A percentile compares a stretch with the other conserved stretches of the same genome.
These are phyloP conservation scores for Cyberlindnera saturnus DNA, from an alignment of 805 yeast species.

Conservation along the genomic window DNA sequence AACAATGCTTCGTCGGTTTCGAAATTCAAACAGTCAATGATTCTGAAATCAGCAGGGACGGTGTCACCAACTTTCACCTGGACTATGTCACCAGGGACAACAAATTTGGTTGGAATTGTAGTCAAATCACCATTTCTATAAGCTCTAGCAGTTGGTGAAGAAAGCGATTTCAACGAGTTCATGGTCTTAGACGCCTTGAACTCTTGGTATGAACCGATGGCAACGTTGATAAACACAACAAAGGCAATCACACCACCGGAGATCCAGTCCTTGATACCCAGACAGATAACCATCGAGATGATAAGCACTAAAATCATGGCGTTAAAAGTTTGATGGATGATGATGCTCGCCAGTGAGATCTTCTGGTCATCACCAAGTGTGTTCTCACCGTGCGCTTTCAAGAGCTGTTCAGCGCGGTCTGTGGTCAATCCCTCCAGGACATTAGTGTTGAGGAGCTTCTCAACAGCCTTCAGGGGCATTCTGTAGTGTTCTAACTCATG, in stretches of 20 bases:
- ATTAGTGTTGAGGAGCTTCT: slow-evolving; percentile 34
- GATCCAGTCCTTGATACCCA: slow-evolving; percentile 73
- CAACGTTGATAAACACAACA: slow-evolving; percentile 57
- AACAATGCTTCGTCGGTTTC: slow-evolving; percentile 67
- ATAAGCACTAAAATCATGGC: slow-evolving; percentile 74
- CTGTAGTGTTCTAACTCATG: slow-evolving; percentile 21
- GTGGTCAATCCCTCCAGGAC: slow-evolving; percentile 41
- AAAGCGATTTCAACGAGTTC: slow-evolving; percentile 61
- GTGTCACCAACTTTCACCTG: slow-evolving; percentile 65
- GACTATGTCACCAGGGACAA: slow-evolving; percentile 72
- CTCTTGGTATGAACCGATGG: slow-evolving; percentile 67
- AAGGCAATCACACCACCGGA: slow-evolving; percentile 76
- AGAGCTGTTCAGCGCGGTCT: slow-evolving; percentile 25
- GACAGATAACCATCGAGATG: slow-evolving; percentile 63
- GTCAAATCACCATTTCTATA: slow-evolving; percentile 52
- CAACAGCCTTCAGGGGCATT: slow-evolving; percentile 30
- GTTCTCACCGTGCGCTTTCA: slow-evolving; percentile 47
- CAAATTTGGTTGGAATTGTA: slow-evolving; percentile 54
- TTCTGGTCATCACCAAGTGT: slow-evolving; percentile 53
- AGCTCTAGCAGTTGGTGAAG: slow-evolving; percentile 67
- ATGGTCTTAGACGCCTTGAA: slow-evolving; percentile 72
- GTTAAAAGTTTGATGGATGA: slow-evolving; percentile 63
- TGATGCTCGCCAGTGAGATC: slow-evolving; percentile 46
- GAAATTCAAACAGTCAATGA: slow-evolving; percentile 52
- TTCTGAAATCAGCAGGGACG: slow-evolving; percentile 66